A percentile compares a stretch with the other conserved stretches of the same genome.
phyloP scores from a whole-genome alignment of 768 basidiomycete species.

The Trametes elegans region DNA sequence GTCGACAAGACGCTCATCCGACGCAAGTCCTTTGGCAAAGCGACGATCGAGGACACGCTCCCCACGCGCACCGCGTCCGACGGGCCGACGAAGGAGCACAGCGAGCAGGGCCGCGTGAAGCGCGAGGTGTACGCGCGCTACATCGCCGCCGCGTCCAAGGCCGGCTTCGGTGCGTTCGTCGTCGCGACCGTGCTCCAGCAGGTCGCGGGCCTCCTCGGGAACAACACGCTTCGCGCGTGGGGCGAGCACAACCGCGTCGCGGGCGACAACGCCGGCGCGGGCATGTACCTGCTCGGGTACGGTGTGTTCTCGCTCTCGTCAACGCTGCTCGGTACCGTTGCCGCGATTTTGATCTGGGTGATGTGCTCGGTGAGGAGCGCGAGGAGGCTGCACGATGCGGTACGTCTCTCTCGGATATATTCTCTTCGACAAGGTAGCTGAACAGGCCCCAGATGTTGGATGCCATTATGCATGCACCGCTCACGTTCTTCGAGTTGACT shows the following conservation, averaged over 20 bases:
- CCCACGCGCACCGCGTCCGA: conserved; percentile 39
- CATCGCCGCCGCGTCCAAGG: conserved; percentile 72
- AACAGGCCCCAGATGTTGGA: conserved; percentile 59
- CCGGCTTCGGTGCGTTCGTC: conserved; percentile 62
- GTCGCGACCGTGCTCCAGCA: conserved; percentile 55
- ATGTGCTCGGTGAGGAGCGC: conserved; percentile 74
- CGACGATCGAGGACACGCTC: conserved; percentile 45
- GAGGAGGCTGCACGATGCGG: conserved; percentile 71
- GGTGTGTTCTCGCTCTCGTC: conserved; percentile 64
- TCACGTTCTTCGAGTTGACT: conserved; percentile 88
- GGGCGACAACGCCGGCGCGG: conserved; percentile 57
- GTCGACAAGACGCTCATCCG: conserved; percentile 57
- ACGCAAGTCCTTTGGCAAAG: conserved; percentile 56
- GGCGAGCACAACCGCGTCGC: conserved; percentile 69
- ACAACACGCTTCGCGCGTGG: conserved; percentile 75
- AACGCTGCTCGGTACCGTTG: conserved; percentile 50
- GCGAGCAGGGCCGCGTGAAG: conserved; percentile 82
- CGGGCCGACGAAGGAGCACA: conserved; percentile 66
- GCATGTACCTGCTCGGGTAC: conserved; percentile 59
- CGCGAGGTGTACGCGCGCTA: conserved; percentile 72
- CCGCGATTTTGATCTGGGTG: conserved; percentile 72
- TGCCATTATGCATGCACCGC: conserved; percentile 77
- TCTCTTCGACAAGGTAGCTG: conserved; percentile 1
- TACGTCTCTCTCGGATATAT: conserved; percentile 33
- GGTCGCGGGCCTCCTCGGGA: conserved; percentile 55